Conservation (phyloP, 2,329 filamentous ascomycete species). For the Neopestalotiopsis sp. region DNA sequence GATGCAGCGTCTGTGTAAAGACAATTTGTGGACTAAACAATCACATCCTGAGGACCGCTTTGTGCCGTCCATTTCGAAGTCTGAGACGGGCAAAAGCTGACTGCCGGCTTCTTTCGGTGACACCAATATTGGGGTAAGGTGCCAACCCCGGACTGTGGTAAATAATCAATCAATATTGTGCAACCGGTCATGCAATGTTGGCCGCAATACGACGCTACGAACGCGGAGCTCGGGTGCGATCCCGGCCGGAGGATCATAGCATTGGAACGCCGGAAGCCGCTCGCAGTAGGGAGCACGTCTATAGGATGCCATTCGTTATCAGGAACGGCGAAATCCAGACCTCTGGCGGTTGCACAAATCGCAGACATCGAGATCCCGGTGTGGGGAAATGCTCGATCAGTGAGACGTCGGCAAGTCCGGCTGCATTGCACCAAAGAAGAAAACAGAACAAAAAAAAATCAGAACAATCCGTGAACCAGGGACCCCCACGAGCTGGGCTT, state of each 20-base stretch:
- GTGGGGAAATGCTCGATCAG: conserved; percentile 1
- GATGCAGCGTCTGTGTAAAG: neutral
- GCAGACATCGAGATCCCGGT: conserved; percentile 10
- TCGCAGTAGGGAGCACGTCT: neutral
- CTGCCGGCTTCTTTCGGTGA: neutral
- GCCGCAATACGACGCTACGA: neutral
- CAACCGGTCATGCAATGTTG: neutral
- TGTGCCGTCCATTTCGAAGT: neutral
- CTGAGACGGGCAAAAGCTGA: neutral
- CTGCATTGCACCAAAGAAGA: neutral
- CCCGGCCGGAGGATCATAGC: neutral
- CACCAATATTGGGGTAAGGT: neutral
- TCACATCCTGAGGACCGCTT: neutral
- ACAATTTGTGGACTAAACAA: neutral
- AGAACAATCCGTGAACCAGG: neutral
- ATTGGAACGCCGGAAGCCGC: neutral
- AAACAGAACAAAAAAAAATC: neutral
- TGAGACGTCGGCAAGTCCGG: conserved; percentile 10
- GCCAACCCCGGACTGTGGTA: neutral
- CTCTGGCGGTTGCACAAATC: conserved; percentile 9
- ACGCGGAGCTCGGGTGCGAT: neutral
- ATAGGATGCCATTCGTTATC: neutral
- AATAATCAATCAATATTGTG: neutral
- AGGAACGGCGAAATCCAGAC: neutral
- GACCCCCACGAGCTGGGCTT: neutral